Base-by-base conservation (phyloP, 78 protist species). In the Anaeramoeba flamelloides region DNA sequence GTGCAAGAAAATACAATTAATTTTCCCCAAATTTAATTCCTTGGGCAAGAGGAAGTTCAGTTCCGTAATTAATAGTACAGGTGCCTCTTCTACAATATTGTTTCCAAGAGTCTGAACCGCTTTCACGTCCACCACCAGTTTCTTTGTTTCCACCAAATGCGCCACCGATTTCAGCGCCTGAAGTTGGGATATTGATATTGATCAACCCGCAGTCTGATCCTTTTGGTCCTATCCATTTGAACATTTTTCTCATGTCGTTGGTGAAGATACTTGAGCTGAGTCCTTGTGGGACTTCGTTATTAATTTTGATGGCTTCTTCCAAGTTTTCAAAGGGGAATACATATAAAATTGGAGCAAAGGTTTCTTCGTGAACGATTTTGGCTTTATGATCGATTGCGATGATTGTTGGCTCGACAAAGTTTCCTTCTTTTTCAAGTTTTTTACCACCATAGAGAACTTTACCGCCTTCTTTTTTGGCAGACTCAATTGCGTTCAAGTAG, bases 81-180 rank as follows among this genome's bases (percentile, higher is more conserved):
- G n/a, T n/a, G n/a, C n/a, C n/a, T 30, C 85, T 78, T 36, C 87
- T 81, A 86, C 78, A 76, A 81, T 83, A 86, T 65, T 92, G 94
- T 83, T 92, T 89, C 96, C 96, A 92, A 1, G 91, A 2, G 53
- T 91, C 92, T 22, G 81, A 36, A 65, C 96, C 96, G 30, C 89
- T 75, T 75, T 92, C 96, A 36, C 92, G 80, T 36, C 94, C 94
- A 36, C 89, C 87, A 31, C 96, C 96, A 31, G 96, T 91, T 36
- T 85, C 94, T 82, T 92, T 91, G 64, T 92, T 84, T 38, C 94
- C 95, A 79, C 95, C 95, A 53, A 92, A 92, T 1, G 93, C 96
- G 36, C 94, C 94, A 2, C 96, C 96, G 75, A 92, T 91, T 78
- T 92, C 96, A 40, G 96, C 96, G 40, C 96, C 96, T 39, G 4